Base-by-base conservation (phyloP, 495 filamentous ascomycete species). In the Lasiosphaeris hirsuta region DNA sequence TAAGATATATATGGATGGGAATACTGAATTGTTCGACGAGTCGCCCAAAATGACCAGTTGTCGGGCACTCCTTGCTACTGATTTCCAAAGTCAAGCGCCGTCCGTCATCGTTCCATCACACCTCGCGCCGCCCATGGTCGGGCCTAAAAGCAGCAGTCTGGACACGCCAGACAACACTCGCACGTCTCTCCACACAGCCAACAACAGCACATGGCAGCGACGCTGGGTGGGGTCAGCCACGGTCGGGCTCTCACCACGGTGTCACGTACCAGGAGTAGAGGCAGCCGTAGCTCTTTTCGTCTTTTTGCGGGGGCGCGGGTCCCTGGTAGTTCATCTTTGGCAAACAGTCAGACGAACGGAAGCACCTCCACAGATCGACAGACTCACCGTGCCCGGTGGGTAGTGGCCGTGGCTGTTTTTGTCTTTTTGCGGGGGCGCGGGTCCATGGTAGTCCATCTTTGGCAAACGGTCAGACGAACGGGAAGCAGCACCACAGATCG, bases 241-340 rank as follows among this genome's bases (percentile, higher is more conserved):
- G 5, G 10, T 10, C 41, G 5, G 11, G 8, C 17, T 0, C 10
- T 35, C 13, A 1, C 18, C 45, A n/a, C 38, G 7, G 51, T 36
- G 37, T 34, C 14, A 45, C 58, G 52, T 37, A 64, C 62, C 62
- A 64, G 2, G 51, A 49, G 56, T 64, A 64, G 10, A 64, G 36
- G 49, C 62, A 64, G 34, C 62, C 62, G 56, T 64, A 59, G 59
- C 62, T 64, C 62, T 64, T 64, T 34, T 64, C 62, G 47, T 64
- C 62, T 37, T 64, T 56, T n/a, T 54, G 50, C 41, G 62, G 57
- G 13, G 53, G 62, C n/a, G 50, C 15, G 15, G 41, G 41, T 35
- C 56, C 40, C 41, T 59, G 43, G 14, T 64, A 61, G n/a, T 58
- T 46, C 62, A 64, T 61, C 45, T 50, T 41, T 39, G 37, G 8